Evolutionary conservation across 192 early-diverging fungal species (phyloP).

Genomic region (Backusella westeae): DNA sequence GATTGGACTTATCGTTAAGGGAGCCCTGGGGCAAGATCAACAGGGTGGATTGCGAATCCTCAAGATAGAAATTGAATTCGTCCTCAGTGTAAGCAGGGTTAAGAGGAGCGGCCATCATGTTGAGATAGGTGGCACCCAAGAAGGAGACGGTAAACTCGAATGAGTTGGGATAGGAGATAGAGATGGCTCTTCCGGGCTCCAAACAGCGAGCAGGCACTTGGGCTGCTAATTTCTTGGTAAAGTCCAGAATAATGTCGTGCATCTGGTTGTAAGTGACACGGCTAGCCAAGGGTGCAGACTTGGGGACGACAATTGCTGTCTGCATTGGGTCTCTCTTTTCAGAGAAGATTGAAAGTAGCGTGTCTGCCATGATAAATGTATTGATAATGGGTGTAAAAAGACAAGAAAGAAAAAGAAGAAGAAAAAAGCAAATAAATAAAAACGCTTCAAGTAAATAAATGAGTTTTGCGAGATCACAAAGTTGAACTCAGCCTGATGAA

Average conservation of each 20-base stretch:
- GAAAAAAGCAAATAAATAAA: background rate
- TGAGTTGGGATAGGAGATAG: slow-evolving; percentile 65
- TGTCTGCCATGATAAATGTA: slow-evolving; percentile 22
- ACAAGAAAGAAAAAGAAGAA: background rate
- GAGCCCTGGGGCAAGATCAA: slow-evolving; percentile 63
- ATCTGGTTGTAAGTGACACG: slow-evolving; percentile 29
- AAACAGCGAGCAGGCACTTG: slow-evolving; percentile 12
- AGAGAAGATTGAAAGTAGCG: slow-evolving; percentile 34
- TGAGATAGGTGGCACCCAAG: slow-evolving; percentile 58
- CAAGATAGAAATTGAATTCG: slow-evolving; percentile 75
- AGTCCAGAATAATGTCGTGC: slow-evolving; percentile 21
- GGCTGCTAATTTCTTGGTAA: slow-evolving; percentile 25
- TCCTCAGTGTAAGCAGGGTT: slow-evolving; percentile 65
- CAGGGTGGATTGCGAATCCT: slow-evolving; percentile 61
- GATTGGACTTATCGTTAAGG: slow-evolving; percentile 37
- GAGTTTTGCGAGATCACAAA: background rate
- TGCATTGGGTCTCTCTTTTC: slow-evolving; percentile 9
- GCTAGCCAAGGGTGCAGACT: slow-evolving; percentile 9
- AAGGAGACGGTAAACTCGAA: slow-evolving; percentile 67
- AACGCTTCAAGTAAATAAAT: no score
- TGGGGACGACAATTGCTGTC: slow-evolving; percentile 40
- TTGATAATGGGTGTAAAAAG: background rate
- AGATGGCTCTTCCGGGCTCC: slow-evolving; percentile 40
- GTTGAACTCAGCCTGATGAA: background rate
- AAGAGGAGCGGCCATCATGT: slow-evolving; percentile 69